Conservation (phyloP, 192 early-diverging fungal species). For the Linnemannia exigua region DNA sequence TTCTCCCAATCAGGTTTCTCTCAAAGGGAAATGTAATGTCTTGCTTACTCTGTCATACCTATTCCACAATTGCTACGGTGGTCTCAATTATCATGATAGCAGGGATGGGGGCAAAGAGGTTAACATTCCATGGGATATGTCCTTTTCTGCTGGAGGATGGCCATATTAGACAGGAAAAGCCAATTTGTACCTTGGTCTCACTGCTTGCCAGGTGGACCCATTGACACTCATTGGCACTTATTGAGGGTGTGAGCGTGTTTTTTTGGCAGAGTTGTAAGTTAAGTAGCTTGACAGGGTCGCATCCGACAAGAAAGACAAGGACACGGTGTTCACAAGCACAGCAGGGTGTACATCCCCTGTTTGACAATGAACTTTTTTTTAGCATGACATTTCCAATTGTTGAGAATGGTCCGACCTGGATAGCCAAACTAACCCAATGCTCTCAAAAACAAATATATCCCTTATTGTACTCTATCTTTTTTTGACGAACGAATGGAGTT, state of each 20-base stretch:
- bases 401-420: not conserved
- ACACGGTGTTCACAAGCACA: not conserved
- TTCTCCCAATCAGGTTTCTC: not conserved
- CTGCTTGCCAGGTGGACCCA: not conserved
- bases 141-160: not conserved
- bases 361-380: not conserved
- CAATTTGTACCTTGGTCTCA: not conserved
- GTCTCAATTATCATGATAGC: too few species aligned
- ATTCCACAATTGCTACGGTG: too few species aligned
- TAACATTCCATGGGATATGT: not conserved
- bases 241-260: not conserved
- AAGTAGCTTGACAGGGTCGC: not conserved
- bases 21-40: not conserved
- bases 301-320: not conserved
- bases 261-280: not conserved
- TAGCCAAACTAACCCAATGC: not conserved
- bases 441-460: not conserved
- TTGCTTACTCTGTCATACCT: too few species aligned
- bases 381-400: too few species aligned
- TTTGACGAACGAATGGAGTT: not conserved
- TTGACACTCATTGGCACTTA: not conserved
- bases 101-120: not conserved
- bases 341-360: not conserved
- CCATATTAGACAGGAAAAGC: not conserved
- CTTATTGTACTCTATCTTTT: not conserved